These are phyloP conservation scores for Fragaria ananassa DNA, from an alignment of 306 rosid species.

Conservation along the genomic window DNA sequence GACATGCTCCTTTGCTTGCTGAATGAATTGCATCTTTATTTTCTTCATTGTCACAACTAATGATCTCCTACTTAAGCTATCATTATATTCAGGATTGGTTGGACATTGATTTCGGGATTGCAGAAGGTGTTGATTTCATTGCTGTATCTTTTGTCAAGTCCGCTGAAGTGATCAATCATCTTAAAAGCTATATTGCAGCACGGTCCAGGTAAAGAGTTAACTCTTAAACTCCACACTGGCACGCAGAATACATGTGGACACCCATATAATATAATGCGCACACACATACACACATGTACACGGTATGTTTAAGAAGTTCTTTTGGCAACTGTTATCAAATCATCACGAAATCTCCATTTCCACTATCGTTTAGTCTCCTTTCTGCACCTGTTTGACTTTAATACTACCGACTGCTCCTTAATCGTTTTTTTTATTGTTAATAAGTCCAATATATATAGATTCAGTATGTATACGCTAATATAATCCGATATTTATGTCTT, in stretches of 20 bases:
- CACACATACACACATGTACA: not conserved
- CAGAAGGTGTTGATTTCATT: constrained; percentile 91
- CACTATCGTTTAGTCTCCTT: not conserved
- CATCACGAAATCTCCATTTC: not conserved
- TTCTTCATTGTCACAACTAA: constrained; percentile 9
- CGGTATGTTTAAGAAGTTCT: not conserved
- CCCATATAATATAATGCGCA: not conserved
- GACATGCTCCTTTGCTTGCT: constrained; percentile 4
- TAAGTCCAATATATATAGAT: not conserved
- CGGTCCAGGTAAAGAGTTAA: constrained; percentile 57
- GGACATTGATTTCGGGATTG: constrained; percentile 97
- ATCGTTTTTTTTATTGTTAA: not conserved
- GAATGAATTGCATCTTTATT: constrained; percentile 7
- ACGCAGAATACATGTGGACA: not conserved
- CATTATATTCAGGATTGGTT: constrained; percentile 77
- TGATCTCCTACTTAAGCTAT: constrained; percentile 33
- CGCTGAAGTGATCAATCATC: constrained; percentile 97
- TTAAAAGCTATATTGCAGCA: constrained; percentile 95
- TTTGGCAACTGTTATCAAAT: not conserved
- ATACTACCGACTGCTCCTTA: not conserved
- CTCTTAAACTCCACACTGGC: not conserved
- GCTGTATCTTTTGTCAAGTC: constrained; percentile 98
- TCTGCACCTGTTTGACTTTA: not conserved
- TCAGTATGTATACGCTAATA: not conserved
- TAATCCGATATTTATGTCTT: not conserved